Evolutionary conservation across 352 stramenopile genomes (phyloP).

Genomic region (Phytophthora europaea): DNA sequence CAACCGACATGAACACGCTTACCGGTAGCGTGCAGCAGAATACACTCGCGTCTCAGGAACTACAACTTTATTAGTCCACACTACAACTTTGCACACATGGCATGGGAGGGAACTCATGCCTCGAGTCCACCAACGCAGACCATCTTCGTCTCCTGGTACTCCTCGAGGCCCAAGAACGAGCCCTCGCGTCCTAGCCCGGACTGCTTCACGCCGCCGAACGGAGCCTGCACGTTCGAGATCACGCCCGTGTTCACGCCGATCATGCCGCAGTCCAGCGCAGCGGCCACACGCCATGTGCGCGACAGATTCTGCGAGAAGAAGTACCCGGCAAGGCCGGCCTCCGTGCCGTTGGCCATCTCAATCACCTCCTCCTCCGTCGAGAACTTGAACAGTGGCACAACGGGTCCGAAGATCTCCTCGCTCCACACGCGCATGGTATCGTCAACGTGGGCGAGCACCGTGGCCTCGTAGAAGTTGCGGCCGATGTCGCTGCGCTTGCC

Average conservation of each 20-base stretch:
- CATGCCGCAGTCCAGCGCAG: constrained; percentile 94
- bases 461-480: constrained; percentile 95
- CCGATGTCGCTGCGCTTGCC: constrained; percentile 76
- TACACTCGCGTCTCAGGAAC: constrained; percentile 8
- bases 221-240: constrained; percentile 89
- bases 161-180: constrained; percentile 89
- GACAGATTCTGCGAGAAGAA: constrained; percentile 94
- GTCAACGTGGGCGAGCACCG: constrained; percentile 90
- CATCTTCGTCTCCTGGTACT: constrained; percentile 99
- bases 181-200: constrained; percentile 92
- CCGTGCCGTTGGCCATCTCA: constrained; percentile 93
- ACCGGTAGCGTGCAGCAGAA: constrained; percentile 7
- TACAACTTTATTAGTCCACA: constrained; percentile 36
- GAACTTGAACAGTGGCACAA: constrained; percentile 96
- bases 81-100: constrained; percentile 7
- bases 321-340: constrained; percentile 94
- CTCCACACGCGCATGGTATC: constrained; percentile 90
- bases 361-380: constrained; percentile 96
- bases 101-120: constrained; percentile 13
- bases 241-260: constrained; percentile 95
- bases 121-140: constrained; percentile 86
- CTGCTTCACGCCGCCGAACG: constrained; percentile 92
- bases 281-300: constrained; percentile 90
- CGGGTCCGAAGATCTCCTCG: constrained; percentile 97
- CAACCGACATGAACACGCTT: constrained; percentile 6